Evolutionary conservation across 2,329 filamentous ascomycete species (phyloP).

Genomic region (Monosporascus sp.): DNA sequence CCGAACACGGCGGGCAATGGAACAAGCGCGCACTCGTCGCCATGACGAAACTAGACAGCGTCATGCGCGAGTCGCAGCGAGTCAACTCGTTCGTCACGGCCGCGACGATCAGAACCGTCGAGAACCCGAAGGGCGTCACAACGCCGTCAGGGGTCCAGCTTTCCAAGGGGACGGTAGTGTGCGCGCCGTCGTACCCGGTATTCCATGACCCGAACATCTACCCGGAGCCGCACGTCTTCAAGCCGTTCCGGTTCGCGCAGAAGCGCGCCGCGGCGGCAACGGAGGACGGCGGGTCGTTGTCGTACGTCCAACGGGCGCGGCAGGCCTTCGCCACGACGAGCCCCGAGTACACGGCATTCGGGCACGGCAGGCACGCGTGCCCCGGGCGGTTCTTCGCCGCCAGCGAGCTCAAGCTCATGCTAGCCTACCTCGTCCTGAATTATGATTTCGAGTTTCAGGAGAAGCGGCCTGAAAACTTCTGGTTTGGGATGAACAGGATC

Average conservation of each 20-base stretch:
- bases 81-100: slow-evolving; percentile 26
- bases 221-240: slow-evolving; percentile 31
- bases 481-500: slow-evolving; percentile 22
- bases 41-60: slow-evolving; percentile 34
- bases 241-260: slow-evolving; percentile 19
- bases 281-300: neutral
- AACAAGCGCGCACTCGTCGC: slow-evolving; percentile 27
- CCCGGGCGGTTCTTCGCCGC: slow-evolving; percentile 34
- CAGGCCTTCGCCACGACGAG: slow-evolving; percentile 24
- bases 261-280: slow-evolving; percentile 1
- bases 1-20: slow-evolving; percentile 23
- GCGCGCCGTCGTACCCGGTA: slow-evolving; percentile 24
- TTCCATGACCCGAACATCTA: slow-evolving; percentile 40
- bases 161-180: slow-evolving; percentile 23
- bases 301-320: slow-evolving; percentile 14
- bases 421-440: slow-evolving; percentile 18
- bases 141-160: slow-evolving; percentile 30
- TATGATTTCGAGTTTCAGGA: slow-evolving; percentile 21
- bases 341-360: slow-evolving; percentile 29
- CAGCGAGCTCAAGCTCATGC: slow-evolving; percentile 29
- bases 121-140: slow-evolving; percentile 19
- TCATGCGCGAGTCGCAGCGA: slow-evolving; percentile 34
- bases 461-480: slow-evolving; percentile 24
- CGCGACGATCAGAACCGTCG: slow-evolving; percentile 18
- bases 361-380: slow-evolving; percentile 33